Evolutionary conservation across 2,329 filamentous ascomycete species (phyloP).

Genomic region (Phialophora chinensis): DNA sequence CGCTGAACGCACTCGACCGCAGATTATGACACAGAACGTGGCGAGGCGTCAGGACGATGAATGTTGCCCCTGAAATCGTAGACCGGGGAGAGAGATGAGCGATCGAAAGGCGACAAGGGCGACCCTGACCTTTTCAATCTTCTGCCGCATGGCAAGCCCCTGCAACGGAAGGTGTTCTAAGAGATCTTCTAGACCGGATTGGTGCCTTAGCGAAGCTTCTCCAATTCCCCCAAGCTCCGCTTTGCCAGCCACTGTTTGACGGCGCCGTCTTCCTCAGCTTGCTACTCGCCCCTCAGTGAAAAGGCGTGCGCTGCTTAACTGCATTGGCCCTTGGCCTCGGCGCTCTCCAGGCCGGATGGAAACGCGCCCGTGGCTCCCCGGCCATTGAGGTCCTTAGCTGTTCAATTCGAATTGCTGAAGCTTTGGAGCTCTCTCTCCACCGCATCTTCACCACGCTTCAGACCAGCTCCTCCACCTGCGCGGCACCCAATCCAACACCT

Average conservation of each 20-base stretch:
- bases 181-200: slow-evolving; percentile 19
- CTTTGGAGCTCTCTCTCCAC: slow-evolving; percentile 15
- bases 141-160: slow-evolving; percentile 13
- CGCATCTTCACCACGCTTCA: slow-evolving; percentile 14
- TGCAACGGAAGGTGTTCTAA: slow-evolving; percentile 9
- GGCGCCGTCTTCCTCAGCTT: not conserved
- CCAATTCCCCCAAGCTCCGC: slow-evolving; percentile 16
- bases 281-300: too few species aligned
- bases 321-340: slow-evolving; percentile 11
- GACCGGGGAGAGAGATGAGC: not conserved
- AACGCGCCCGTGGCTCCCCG: slow-evolving; percentile 18
- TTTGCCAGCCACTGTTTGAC: slow-evolving; percentile 7
- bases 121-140: slow-evolving; percentile 18
- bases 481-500: slow-evolving; percentile 18
- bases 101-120: not conserved
- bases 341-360: slow-evolving; percentile 10
- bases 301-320: not conserved
- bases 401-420: slow-evolving; percentile 13
- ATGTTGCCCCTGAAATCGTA: slow-evolving; percentile 1
- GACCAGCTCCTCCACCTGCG: not conserved
- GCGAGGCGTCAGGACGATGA: not conserved
- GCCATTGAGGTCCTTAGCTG: slow-evolving; percentile 8
- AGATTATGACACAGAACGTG: slow-evolving; percentile 4
- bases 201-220: slow-evolving; percentile 16
- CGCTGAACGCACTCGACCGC: not conserved